These are phyloP conservation scores for Sarcodon aspratus DNA, from an alignment of 768 basidiomycete genomes.

Conservation along the genomic window DNA sequence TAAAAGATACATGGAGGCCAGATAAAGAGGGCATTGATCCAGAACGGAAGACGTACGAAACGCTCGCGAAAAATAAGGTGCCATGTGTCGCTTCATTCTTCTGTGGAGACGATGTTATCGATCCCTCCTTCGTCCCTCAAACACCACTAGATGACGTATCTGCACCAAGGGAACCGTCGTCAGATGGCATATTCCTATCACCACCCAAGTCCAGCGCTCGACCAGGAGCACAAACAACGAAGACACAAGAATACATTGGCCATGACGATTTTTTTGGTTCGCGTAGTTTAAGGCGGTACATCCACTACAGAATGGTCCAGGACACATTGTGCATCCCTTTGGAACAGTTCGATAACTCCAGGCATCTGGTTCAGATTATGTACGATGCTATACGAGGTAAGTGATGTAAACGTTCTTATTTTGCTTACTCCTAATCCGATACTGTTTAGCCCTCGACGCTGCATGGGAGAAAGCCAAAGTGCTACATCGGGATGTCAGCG, in stretches of 20 bases:
- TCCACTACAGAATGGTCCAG: slow-evolving; percentile 5
- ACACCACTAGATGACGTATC: background rate
- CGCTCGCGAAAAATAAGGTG: slow-evolving; percentile 10
- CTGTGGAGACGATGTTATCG: slow-evolving; percentile 19
- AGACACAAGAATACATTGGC: background rate
- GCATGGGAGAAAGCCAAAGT: background rate
- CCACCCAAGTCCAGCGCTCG: background rate
- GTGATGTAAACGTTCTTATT: background rate
- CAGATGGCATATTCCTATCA: too few relatives aligned
- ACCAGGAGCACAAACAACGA: background rate
- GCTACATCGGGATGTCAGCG: slow-evolving; percentile 5
- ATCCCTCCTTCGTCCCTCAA: background rate
- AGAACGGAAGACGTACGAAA: slow-evolving; percentile 12
- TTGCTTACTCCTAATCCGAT: background rate
- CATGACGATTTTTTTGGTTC: background rate
- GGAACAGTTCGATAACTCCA: background rate
- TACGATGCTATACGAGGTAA: background rate
- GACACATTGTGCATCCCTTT: slow-evolving; percentile 3
- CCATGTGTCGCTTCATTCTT: slow-evolving; percentile 15
- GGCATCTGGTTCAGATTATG: slow-evolving; percentile 2
- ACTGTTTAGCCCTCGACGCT: background rate
- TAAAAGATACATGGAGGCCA: slow-evolving; percentile 21
- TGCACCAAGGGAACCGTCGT: too few relatives aligned
- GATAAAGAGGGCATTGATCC: slow-evolving; percentile 4
- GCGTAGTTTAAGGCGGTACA: background rate